Percentiles rank a stretch among this genome's conserved stretches.
Evolutionary conservation across 495 filamentous ascomycete species (phyloP).

Genomic region (Arthonia radiata): DNA sequence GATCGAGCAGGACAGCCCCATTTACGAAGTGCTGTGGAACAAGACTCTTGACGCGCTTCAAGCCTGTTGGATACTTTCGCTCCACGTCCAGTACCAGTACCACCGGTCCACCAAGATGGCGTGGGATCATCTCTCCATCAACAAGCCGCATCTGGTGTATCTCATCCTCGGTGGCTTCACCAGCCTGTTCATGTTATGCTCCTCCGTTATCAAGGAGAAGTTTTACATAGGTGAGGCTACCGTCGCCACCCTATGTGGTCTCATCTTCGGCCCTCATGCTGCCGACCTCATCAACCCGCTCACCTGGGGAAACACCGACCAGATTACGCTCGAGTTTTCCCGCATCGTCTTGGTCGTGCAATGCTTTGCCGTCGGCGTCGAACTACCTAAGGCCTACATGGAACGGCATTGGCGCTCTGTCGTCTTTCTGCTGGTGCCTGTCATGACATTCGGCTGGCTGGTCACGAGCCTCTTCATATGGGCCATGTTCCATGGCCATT

Average conservation of each 20-base stretch:
- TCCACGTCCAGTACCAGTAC: no score
- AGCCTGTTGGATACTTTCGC: no score
- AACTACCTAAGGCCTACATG: constrained; percentile 94
- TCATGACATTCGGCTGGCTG: constrained; percentile 96
- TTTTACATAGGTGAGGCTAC: constrained; percentile 98
- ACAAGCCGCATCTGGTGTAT: constrained; percentile 91
- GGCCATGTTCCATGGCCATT: constrained; percentile 55
- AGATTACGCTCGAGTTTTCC: constrained; percentile 90
- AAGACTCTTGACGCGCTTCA: no score
- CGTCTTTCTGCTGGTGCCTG: constrained; percentile 62
- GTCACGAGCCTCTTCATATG: constrained; percentile 87
- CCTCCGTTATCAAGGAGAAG: constrained; percentile 90
- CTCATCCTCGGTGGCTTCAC: constrained; percentile 97
- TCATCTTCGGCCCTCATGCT: constrained; percentile 92
- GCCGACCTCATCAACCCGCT: constrained; percentile 71
- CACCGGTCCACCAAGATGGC: no score
- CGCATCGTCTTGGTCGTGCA: constrained; percentile 95
- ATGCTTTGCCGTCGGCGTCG: constrained; percentile 97
- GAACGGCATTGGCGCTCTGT: constrained; percentile 94
- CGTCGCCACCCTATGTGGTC: constrained; percentile 80
- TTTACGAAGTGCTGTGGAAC: no score
- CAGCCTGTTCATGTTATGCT: constrained; percentile 93
- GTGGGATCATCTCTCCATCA: constrained; percentile 81
- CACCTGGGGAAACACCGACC: constrained; percentile 80
- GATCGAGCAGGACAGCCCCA: no score